Percentiles rank a stretch among this genome's conserved stretches.
phyloP scores from a whole-genome alignment of 306 rosid genomes.

The Betula pendula region DNA sequence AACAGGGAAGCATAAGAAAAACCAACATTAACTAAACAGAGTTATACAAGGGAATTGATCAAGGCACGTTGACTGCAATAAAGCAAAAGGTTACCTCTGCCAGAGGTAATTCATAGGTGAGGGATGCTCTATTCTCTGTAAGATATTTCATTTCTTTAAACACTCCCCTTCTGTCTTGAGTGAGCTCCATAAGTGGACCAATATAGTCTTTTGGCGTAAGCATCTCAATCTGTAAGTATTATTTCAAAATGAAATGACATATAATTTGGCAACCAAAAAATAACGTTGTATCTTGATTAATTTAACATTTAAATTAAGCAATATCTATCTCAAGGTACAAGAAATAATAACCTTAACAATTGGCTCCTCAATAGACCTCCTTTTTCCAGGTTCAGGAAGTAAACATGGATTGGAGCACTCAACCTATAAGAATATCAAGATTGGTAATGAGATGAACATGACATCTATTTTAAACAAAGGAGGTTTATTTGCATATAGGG shows the following conservation, averaged over 20 bases:
- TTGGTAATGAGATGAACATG: constrained; percentile 21
- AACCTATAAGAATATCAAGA: constrained; percentile 42
- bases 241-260: constrained; percentile 25
- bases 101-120: constrained; percentile 71
- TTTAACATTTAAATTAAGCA: constrained; percentile 24
- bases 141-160: constrained; percentile 91
- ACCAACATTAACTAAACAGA: neutral
- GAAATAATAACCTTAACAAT: constrained; percentile 56
- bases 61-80: neutral
- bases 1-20: neutral
- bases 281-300: constrained; percentile 13
- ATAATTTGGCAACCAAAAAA: neutral
- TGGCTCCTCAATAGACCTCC: constrained; percentile 84
- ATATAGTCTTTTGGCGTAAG: constrained; percentile 91
- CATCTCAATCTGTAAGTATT: constrained; percentile 70
- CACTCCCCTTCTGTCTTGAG: constrained; percentile 92
- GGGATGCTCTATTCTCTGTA: constrained; percentile 77
- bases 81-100: constrained; percentile 67
- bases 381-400: constrained; percentile 75
- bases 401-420: constrained; percentile 82
- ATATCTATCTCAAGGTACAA: constrained; percentile 19
- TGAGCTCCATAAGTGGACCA: constrained; percentile 88
- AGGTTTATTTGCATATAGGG: neutral
- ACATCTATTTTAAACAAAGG: constrained; percentile 2
- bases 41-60: constrained; percentile 1